Percentiles rank a stretch among this genome's conserved stretches.
Conservation (phyloP, 768 basidiomycete genomes). For the Boletus rufocinnamomeus region DNA sequence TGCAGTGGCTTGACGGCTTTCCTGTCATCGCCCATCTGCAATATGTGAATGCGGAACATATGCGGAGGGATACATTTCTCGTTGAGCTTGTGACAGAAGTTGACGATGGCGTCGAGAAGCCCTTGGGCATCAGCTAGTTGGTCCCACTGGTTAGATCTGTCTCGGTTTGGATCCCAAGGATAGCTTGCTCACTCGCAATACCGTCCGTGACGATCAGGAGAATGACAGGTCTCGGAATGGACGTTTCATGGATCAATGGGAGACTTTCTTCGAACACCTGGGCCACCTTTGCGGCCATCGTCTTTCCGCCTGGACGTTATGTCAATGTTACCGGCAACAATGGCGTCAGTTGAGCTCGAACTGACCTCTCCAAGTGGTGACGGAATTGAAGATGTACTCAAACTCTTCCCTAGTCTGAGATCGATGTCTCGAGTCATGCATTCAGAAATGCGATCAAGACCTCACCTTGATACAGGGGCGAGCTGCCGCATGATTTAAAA, state of each 20-base stretch:
- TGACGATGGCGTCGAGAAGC: conserved; percentile 11
- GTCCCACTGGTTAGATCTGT: background rate
- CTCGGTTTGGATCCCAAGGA: background rate
- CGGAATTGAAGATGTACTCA: conserved; percentile 22
- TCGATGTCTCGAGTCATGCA: background rate
- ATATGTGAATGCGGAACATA: conserved; percentile 27
- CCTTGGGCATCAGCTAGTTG: conserved; percentile 18
- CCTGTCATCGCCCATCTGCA: conserved; percentile 28
- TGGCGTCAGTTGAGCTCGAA: background rate
- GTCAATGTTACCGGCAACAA: background rate
- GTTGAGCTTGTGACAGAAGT: conserved; percentile 16
- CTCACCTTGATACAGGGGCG: conserved; percentile 14
- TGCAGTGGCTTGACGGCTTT: conserved; percentile 25
- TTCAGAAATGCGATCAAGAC: background rate
- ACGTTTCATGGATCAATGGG: conserved; percentile 1
- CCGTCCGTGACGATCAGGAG: conserved; percentile 27
- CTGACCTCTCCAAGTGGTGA: conserved; percentile 22
- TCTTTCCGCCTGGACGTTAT: conserved; percentile 14
- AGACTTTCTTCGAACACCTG: conserved; percentile 23
- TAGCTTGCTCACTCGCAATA: conserved; percentile 15
- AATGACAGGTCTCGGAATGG: conserved; percentile 9
- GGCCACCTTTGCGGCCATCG: conserved; percentile 19
- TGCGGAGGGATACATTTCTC: conserved; percentile 6
- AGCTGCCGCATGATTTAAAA: conserved; percentile 15
- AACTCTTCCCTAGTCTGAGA: conserved; percentile 22